Evolutionary conservation across 306 rosid genomes (phyloP).

Genomic region (Acacia acuminata): DNA sequence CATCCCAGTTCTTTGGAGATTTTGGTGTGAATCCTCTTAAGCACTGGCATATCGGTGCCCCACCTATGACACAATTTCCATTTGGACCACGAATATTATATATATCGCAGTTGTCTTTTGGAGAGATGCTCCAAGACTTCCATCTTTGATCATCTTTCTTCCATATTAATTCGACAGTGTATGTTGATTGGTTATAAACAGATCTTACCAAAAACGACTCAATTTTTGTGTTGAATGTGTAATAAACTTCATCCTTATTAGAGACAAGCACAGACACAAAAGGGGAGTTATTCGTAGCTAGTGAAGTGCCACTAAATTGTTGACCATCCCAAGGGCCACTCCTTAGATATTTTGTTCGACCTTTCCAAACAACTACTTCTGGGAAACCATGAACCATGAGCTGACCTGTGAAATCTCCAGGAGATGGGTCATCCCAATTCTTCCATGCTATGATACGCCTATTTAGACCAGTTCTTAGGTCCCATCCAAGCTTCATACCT

Average conservation of each 20-base stretch:
- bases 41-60: constrained; percentile 44
- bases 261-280: background rate
- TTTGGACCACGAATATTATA: constrained; percentile 46
- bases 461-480: constrained; percentile 34
- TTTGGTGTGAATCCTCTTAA: constrained; percentile 47
- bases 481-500: constrained; percentile 47
- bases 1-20: constrained; percentile 31
- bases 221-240: background rate
- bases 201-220: constrained; percentile 12
- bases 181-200: constrained; percentile 37
- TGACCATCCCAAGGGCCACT: constrained; percentile 57
- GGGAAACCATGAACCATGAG: constrained; percentile 29
- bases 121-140: constrained; percentile 24
- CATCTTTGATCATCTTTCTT: constrained; percentile 12
- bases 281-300: too few relatives aligned
- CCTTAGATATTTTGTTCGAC: constrained; percentile 18
- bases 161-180: constrained; percentile 31
- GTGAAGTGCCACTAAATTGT: constrained; percentile 17
- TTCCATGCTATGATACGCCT: constrained; percentile 41
- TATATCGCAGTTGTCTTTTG: constrained; percentile 42
- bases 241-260: constrained; percentile 41
- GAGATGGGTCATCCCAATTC: constrained; percentile 47
- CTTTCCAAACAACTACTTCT: constrained; percentile 30
- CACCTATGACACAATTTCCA: constrained; percentile 31
- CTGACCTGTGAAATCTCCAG: constrained; percentile 36